Conservation (phyloP, 129 eudicot species). For the Artemisia argyi region DNA sequence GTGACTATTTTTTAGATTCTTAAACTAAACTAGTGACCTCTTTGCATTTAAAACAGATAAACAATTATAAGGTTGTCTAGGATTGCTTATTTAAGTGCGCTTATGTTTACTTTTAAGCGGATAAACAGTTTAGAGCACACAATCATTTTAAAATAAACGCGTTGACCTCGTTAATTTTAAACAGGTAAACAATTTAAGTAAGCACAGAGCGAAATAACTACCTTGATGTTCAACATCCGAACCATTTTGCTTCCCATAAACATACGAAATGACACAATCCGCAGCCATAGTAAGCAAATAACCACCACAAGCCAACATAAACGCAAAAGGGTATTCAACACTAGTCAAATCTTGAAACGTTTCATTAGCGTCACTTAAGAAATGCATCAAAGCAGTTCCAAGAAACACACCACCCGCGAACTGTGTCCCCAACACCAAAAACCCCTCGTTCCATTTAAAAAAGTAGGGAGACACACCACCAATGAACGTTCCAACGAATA, state of each 20-base stretch:
- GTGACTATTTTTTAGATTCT: too few species aligned
- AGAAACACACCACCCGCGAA: constrained; percentile 91
- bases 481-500: constrained; percentile 59
- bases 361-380: constrained; percentile 77
- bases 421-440: constrained; percentile 77
- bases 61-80: too few species aligned
- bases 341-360: constrained; percentile 71
- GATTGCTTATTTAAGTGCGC: too few species aligned
- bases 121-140: too few species aligned
- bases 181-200: too few species aligned
- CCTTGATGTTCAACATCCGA: constrained; percentile 52
- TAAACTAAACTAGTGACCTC: too few species aligned
- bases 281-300: constrained; percentile 88
- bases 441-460: constrained; percentile 79
- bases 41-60: too few species aligned
- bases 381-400: constrained; percentile 90
- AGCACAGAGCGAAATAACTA: constrained; percentile 13
- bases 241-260: constrained; percentile 45
- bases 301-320: constrained; percentile 80
- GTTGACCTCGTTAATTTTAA: too few species aligned
- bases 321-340: constrained; percentile 77
- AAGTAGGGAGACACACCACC: constrained; percentile 85
- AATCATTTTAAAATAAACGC: too few species aligned
- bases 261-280: constrained; percentile 59
- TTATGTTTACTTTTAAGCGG: too few species aligned